These are phyloP conservation scores for Lyophyllum shimeji DNA, from an alignment of 768 basidiomycete genomes.

Conservation along the genomic window DNA sequence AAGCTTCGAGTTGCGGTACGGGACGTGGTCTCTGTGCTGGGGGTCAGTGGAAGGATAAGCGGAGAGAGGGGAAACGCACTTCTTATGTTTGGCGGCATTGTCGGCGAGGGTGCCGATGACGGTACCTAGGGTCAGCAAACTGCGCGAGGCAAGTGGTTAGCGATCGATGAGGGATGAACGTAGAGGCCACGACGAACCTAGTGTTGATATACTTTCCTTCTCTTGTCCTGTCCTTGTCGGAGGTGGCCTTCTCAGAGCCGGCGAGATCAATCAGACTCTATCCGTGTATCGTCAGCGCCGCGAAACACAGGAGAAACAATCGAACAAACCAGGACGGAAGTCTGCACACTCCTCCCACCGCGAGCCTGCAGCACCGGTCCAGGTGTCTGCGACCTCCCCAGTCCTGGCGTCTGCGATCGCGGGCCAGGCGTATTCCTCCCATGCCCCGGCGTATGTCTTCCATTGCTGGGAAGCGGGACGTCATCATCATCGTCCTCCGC, in stretches of 20 bases:
- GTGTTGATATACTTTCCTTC: conserved; percentile 98
- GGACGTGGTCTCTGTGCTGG: conserved; percentile 74
- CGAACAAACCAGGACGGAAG: conserved; percentile 63
- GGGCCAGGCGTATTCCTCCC: conserved; percentile 43
- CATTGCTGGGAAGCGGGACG: conserved; percentile 24
- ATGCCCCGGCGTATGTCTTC: conserved; percentile 28
- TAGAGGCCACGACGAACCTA: conserved; percentile 40
- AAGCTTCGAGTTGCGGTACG: conserved; percentile 93
- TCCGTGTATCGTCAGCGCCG: neutral
- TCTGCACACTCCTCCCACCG: conserved; percentile 80
- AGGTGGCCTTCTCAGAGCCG: conserved; percentile 94
- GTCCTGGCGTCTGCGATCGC: conserved; percentile 44
- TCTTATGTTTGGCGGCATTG: conserved; percentile 76
- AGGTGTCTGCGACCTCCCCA: conserved; percentile 41
- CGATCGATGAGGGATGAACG: neutral
- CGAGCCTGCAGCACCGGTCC: conserved; percentile 63
- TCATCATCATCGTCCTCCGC: conserved; percentile 40
- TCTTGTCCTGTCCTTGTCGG: conserved; percentile 91
- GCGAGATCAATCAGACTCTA: conserved; percentile 95
- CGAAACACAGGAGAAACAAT: neutral
- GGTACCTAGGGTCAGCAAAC: conserved; percentile 87
- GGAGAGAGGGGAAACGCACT: conserved; percentile 32
- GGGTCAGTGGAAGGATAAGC: neutral
- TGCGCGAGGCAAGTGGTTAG: conserved; percentile 26
- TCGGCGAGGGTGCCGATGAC: conserved; percentile 93